Base-by-base conservation (phyloP, 768 basidiomycete species). In the Auriscalpium orientale region DNA sequence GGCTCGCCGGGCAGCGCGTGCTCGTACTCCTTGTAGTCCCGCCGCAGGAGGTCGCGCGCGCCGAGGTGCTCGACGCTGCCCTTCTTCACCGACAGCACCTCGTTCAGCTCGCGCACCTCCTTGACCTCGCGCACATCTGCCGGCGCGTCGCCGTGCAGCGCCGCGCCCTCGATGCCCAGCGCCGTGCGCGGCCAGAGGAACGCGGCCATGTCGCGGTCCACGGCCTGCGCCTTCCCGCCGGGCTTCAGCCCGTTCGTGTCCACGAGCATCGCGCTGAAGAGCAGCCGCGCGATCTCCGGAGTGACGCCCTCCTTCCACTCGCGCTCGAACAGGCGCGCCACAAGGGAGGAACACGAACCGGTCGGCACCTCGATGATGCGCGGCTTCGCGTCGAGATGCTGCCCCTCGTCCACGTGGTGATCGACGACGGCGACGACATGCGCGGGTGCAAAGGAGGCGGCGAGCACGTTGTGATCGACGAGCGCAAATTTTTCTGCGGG, bases 1-100 rank as follows among this genome's bases (percentile, higher is more conserved):
- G 28, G 28, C 28, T 28, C 28, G 0, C 68, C 57, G 4, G 71
- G 66, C 72, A 76, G 78, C 1, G 74, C 65, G 2, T 84, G 69
- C 1, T 69, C 66, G 65, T 93, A 95, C 61, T 95, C 85, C 68
- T 99, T 98, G 76, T 94, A 99, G 71, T 99, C 97, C n/a, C 97
- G 75, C 12, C 92, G 78, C 5, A 99, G 78, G 18, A 98, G 80
- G 65, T 98, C 93, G 55, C 80, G 76, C 0, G 83, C 81, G 8
- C 72, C 73, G 16, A 98, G 76, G 58, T 83, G 78, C 1, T 81
- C 79, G 9, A 98, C 74, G 56, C 85, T 80, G 4, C 64, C 62
- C 67, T 98, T 99, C 71, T 81, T 81, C 2, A 64, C 62, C 50
- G 72, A 56, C 21, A 92, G 76, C 3, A 69, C 66, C 37, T 67